These are phyloP conservation scores for Citrullus amarus DNA, from an alignment of 306 rosid genomes.

Conservation along the genomic window DNA sequence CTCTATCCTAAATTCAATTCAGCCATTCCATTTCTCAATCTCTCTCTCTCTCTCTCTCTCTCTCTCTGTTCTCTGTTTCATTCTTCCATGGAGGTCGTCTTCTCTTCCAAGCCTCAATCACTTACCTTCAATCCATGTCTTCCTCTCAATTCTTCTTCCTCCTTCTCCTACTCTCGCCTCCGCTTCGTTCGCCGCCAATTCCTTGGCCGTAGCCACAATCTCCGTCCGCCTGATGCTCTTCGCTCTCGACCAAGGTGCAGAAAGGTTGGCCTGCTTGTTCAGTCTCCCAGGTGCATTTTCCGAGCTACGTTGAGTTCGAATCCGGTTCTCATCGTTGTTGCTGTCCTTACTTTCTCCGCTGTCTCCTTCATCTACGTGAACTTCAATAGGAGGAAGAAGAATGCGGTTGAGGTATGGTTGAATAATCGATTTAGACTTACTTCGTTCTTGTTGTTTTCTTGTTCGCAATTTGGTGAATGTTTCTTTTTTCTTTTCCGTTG, in stretches of 20 bases:
- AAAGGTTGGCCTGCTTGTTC: slow-evolving; percentile 13
- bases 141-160: slow-evolving; percentile 13
- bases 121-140: slow-evolving; percentile 26
- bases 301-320: slow-evolving; percentile 46
- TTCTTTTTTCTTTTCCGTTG: neutral
- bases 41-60: neutral
- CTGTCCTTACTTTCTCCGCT: slow-evolving; percentile 58
- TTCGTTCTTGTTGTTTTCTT: neutral
- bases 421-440: neutral
- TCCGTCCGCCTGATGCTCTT: slow-evolving; percentile 32
- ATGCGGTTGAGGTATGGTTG: slow-evolving; percentile 31
- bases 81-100: slow-evolving; percentile 44
- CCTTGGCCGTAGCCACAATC: slow-evolving; percentile 41
- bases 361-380: slow-evolving; percentile 43
- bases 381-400: slow-evolving; percentile 30
- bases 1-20: slow-evolving; percentile 17
- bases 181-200: slow-evolving; percentile 38
- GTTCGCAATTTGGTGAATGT: neutral
- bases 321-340: slow-evolving; percentile 32
- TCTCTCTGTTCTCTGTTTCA: neutral
- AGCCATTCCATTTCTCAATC: slow-evolving; percentile 1
- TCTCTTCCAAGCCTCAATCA: slow-evolving; percentile 34
- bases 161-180: slow-evolving; percentile 22
- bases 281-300: slow-evolving; percentile 41
- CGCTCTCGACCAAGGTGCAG: slow-evolving; percentile 20